Conservation (phyloP, 208 protist species). For the Wallacemonas collosoma region DNA sequence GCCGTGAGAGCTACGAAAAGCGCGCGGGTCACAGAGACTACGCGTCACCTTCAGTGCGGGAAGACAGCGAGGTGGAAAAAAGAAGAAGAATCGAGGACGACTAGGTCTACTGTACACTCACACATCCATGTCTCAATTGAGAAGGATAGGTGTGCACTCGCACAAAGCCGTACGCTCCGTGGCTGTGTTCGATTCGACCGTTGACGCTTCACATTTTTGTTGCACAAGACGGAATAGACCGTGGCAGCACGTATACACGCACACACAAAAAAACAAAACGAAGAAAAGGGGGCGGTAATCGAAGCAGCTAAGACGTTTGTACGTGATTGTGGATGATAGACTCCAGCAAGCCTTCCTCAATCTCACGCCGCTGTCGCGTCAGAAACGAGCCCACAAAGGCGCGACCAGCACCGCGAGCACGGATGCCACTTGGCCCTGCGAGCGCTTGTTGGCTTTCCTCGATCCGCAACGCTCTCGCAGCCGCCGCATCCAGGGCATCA, state of each 20-base stretch:
- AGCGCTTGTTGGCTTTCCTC: conserved; percentile 20
- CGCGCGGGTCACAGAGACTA: neutral
- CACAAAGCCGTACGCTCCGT: too few relatives aligned
- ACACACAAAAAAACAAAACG: neutral
- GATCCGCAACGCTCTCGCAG: conserved; percentile 19
- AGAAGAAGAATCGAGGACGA: neutral
- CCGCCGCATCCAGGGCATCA: conserved; percentile 14
- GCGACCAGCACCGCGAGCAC: neutral
- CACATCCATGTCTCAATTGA: too few relatives aligned
- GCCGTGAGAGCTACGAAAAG: neutral
- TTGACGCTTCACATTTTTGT: too few relatives aligned
- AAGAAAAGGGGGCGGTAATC: neutral
- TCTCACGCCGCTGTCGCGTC: conserved; percentile 55
- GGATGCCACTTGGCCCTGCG: neutral
- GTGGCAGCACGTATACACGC: conserved; percentile 19
- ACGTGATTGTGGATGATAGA: conserved; percentile 41
- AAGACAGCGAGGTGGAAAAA: neutral
- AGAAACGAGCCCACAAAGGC: conserved; percentile 43
- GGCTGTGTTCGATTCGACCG: too few relatives aligned
- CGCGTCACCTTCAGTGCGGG: neutral
- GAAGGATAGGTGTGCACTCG: too few relatives aligned
- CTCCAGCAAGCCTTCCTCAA: conserved; percentile 63
- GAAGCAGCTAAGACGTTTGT: neutral
- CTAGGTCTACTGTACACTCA: neutral
- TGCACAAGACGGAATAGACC: too few relatives aligned